phyloP scores from a whole-genome alignment of 192 early-diverging fungal species.

The Linderina pennispora region DNA sequence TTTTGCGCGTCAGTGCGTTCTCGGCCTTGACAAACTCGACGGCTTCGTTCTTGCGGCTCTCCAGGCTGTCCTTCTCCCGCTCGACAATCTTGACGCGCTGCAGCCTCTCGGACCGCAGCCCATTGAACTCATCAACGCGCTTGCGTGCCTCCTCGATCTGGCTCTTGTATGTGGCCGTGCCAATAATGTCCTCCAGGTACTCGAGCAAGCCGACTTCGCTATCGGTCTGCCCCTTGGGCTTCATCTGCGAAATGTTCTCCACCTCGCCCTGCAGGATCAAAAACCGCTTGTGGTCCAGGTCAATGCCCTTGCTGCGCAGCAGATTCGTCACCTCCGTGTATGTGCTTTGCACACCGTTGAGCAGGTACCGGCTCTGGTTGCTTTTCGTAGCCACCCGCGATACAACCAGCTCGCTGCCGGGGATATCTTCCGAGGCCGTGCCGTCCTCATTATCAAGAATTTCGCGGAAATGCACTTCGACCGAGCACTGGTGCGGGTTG shows the following conservation, averaged over 20 bases:
- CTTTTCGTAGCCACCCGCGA: slow-evolving; percentile 63
- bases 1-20: slow-evolving; percentile 67
- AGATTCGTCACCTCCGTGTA: slow-evolving; percentile 81
- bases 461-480: slow-evolving; percentile 93
- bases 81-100: slow-evolving; percentile 84
- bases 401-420: slow-evolving; percentile 68
- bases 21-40: slow-evolving; percentile 72
- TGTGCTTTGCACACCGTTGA: slow-evolving; percentile 60
- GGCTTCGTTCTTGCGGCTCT: slow-evolving; percentile 77
- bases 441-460: slow-evolving; percentile 72
- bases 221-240: slow-evolving; percentile 85
- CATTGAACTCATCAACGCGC: slow-evolving; percentile 70
- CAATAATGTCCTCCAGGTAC: slow-evolving; percentile 98
- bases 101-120: slow-evolving; percentile 71
- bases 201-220: slow-evolving; percentile 95
- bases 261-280: slow-evolving; percentile 98
- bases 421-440: slow-evolving; percentile 54
- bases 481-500: slow-evolving; percentile 69
- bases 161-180: slow-evolving; percentile 82
- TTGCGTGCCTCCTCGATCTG: slow-evolving; percentile 68
- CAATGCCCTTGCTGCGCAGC: slow-evolving; percentile 80
- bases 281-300: slow-evolving; percentile 97
- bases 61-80: slow-evolving; percentile 75
- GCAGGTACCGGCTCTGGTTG: slow-evolving; percentile 70
- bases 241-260: slow-evolving; percentile 98